Evolutionary conservation across 1,284 basidiomycete genomes (phyloP), one percentile per base, ranked within the genome.

Genomic region (Trametes hirsuta): DNA sequence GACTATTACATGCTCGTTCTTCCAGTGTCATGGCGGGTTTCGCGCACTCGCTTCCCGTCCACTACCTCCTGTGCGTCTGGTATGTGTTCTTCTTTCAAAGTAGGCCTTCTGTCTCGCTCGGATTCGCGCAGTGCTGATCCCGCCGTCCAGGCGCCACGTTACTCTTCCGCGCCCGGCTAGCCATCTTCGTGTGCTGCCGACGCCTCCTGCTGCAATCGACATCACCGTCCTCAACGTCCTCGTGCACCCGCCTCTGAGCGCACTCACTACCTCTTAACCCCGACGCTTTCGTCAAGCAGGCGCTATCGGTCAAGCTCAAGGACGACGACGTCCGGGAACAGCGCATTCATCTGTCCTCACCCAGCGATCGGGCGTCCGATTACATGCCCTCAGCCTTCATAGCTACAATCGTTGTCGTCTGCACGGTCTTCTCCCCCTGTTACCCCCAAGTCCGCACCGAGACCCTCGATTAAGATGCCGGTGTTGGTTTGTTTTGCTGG

Each of bases 61-160:
- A 90, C 2, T 90, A 90, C 58, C 76, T 93, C 21, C 82, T 92
- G 56, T 82, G 95, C 15, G 82, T 95, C 4, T 94, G 94, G 88
- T 71, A n/a, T n/a, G n/a, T n/a, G n/a, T n/a, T n/a, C n/a, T n/a
- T n/a, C n/a, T n/a, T n/a, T n/a, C n/a, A n/a, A n/a, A n/a, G n/a
- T n/a, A n/a, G n/a, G 76, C 95, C 3, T 94, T 97, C 71, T 78
- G 97, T 36, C 89, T 85, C 59, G 94, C 22, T 14, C 1, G 0
- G 10, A 21, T 14, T n/a, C 8, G 37, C n/a, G 2, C 35, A 14
- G 47, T 40, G 14, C 56, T 44, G 3, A 44, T 18, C 22, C 45
- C 34, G 36, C 12, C 67, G 58, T 61, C 39, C 69, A 93, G 94
- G 94, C 4, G 80, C 93, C 3, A 82, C 88, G 0, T 94, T 90